These are phyloP conservation scores for Puccinia polysora DNA, from an alignment of 1,284 basidiomycete genomes.

Conservation along the genomic window DNA sequence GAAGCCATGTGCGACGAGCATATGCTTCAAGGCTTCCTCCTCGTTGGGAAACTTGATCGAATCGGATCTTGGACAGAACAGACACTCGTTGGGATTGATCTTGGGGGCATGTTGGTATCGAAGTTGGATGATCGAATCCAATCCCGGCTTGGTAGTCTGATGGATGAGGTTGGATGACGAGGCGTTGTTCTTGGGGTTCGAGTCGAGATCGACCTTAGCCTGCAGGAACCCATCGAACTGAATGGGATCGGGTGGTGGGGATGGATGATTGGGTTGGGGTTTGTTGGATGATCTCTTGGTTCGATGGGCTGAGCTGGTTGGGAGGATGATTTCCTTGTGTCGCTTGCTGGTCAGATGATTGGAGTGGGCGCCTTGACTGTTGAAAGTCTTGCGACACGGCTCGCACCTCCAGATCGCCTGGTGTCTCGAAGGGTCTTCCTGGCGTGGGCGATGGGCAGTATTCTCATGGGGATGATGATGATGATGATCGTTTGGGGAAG, in stretches of 20 bases:
- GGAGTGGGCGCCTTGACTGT: conserved; percentile 79
- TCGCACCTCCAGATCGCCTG: too few species aligned
- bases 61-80: conserved; percentile 67
- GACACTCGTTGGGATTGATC: conserved; percentile 57
- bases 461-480: too few species aligned
- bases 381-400: conserved; percentile 71
- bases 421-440: too few species aligned
- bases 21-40: conserved; percentile 63
- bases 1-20: conserved; percentile 83
- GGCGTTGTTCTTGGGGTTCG: background rate
- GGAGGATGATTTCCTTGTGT: conserved; percentile 74
- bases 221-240: too few species aligned
- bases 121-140: conserved; percentile 62
- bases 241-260: too few species aligned
- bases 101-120: conserved; percentile 61
- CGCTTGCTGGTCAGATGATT: conserved; percentile 85
- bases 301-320: conserved; percentile 50
- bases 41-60: conserved; percentile 45
- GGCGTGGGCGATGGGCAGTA: too few species aligned
- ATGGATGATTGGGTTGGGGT: conserved; percentile 29
- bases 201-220: background rate
- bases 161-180: background rate
- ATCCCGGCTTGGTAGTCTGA: conserved; percentile 58
- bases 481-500: too few species aligned
- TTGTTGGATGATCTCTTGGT: conserved; percentile 17